Conservation (phyloP, 225 moss, liverwort and hornwort genomes). For the Polytrichum formosum region DNA sequence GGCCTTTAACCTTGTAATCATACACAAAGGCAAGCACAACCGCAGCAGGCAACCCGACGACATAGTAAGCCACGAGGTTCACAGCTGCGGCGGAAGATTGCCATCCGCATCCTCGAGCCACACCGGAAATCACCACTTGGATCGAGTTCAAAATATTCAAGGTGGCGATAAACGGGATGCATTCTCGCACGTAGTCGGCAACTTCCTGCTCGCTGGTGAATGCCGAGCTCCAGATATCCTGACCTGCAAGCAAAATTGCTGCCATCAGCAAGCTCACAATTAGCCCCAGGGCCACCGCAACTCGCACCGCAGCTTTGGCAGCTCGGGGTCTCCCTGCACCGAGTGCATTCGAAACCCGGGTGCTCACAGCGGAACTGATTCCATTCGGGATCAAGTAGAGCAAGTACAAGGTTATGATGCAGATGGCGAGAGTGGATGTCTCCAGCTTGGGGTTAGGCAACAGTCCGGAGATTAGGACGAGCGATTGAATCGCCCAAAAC, state of each 20-base stretch:
- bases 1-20: constrained; percentile 29
- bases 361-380: constrained; percentile 48
- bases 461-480: constrained; percentile 40
- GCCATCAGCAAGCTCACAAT: constrained; percentile 12
- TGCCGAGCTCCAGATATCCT: constrained; percentile 25
- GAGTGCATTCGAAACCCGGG: constrained; percentile 54
- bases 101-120: constrained; percentile 78
- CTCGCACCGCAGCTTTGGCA: constrained; percentile 31
- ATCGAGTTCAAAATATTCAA: constrained; percentile 27
- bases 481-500: constrained; percentile 42
- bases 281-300: constrained; percentile 18
- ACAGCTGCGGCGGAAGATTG: constrained; percentile 56
- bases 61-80: constrained; percentile 63
- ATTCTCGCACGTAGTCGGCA: constrained; percentile 17
- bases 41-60: constrained; percentile 61
- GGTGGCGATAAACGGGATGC: constrained; percentile 37
- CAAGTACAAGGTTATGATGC: constrained; percentile 29
- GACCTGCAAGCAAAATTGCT: not conserved
- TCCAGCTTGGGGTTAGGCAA: constrained; percentile 49
- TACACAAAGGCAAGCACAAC: constrained; percentile 50
- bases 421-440: constrained; percentile 39
- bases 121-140: constrained; percentile 51
- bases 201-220: constrained; percentile 49
- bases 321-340: constrained; percentile 35
- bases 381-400: constrained; percentile 51